These are phyloP conservation scores for Thymus quinquecostatus DNA, from an alignment of 257 asterid species.

Conservation along the genomic window DNA sequence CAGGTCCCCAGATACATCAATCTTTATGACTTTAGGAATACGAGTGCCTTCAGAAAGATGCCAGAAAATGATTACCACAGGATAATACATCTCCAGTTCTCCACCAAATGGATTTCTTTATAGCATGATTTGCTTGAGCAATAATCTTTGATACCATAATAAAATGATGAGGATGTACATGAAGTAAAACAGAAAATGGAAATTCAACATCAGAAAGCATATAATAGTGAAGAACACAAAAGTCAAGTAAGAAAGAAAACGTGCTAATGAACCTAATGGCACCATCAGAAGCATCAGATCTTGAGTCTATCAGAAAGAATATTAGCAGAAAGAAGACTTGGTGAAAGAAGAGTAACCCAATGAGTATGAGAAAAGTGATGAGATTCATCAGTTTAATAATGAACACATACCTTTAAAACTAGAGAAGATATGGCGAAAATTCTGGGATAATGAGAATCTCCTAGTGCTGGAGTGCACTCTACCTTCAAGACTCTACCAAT, in stretches of 20 bases:
- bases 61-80: slow-evolving; percentile 24
- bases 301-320: slow-evolving; percentile 8
- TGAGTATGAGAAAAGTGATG: slow-evolving; percentile 4
- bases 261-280: background rate
- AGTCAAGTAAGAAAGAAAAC: background rate
- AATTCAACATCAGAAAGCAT: no score
- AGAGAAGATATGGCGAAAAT: slow-evolving; percentile 89
- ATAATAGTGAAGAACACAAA: background rate
- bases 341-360: background rate
- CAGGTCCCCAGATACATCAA: slow-evolving; percentile 78
- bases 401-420: slow-evolving; percentile 70
- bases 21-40: slow-evolving; percentile 86
- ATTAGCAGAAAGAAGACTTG: background rate
- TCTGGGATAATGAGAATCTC: slow-evolving; percentile 65
- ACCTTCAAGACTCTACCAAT: slow-evolving; percentile 78
- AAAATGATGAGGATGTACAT: background rate
- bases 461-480: slow-evolving; percentile 80
- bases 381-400: background rate
- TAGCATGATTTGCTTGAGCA: slow-evolving; percentile 15
- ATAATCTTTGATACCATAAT: background rate
- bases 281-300: background rate
- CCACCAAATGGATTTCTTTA: slow-evolving; percentile 22
- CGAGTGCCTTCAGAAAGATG: slow-evolving; percentile 72
- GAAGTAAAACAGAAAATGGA: background rate
- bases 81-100: background rate